phyloP scores from a whole-genome alignment of 2,329 filamentous ascomycete genomes.

The Passalora sequoiae region DNA sequence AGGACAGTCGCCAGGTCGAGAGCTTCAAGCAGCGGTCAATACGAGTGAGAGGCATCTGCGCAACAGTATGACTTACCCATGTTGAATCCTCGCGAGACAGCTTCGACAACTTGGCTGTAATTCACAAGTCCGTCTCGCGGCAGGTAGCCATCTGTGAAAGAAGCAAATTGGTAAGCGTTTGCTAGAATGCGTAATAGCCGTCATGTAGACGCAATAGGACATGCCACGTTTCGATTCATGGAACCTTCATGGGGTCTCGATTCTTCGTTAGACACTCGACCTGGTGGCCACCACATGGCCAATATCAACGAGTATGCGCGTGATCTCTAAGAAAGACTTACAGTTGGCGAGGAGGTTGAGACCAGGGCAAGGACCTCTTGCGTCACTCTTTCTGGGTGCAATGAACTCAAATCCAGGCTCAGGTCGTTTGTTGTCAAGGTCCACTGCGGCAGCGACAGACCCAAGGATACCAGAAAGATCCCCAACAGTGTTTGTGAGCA shows the following conservation, averaged over 20 bases:
- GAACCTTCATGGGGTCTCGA: no score
- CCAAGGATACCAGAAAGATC: conserved; percentile 19
- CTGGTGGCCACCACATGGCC: no score
- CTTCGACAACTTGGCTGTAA: conserved; percentile 32
- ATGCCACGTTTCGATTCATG: no score
- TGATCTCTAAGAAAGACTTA: no score
- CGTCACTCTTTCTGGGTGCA: conserved; percentile 26
- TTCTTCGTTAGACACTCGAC: no score
- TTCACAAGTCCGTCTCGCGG: conserved; percentile 38
- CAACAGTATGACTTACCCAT: conserved; percentile 2
- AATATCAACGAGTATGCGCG: no score
- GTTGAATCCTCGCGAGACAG: conserved; percentile 28
- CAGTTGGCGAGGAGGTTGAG: conserved; percentile 40
- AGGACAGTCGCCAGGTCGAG: conserved; percentile 36
- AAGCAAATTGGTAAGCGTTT: no score
- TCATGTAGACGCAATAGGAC: no score
- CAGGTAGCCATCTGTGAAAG: conserved; percentile 39
- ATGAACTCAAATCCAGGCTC: conserved; percentile 26
- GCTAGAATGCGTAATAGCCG: no score
- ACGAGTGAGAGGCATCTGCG: not conserved
- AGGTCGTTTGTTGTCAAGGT: conserved; percentile 27
- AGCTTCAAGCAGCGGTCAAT: conserved; percentile 3
- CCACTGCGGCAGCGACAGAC: conserved; percentile 22
- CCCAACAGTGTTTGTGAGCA: conserved; percentile 10
- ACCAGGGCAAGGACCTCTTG: conserved; percentile 37